Evolutionary conservation across 768 basidiomycete species (phyloP).

Genomic region (Tricholoma hemisulphureum): DNA sequence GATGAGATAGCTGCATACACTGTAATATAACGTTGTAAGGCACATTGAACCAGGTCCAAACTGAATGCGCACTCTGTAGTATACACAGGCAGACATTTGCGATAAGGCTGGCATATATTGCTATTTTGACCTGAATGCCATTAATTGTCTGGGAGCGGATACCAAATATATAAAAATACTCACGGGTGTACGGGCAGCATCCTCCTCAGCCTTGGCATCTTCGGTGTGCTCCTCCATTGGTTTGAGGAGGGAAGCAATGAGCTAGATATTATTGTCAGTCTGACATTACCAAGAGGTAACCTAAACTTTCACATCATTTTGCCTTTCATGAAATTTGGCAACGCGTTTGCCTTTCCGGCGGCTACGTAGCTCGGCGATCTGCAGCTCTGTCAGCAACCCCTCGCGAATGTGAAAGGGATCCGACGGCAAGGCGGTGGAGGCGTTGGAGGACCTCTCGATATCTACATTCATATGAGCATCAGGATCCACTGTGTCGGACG

Average conservation of each 20-base stretch:
- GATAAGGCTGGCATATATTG: constrained; percentile 79
- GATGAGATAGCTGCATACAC: constrained; percentile 93
- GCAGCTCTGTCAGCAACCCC: constrained; percentile 58
- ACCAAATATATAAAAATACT: too few species aligned
- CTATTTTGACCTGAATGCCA: constrained; percentile 79
- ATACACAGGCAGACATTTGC: constrained; percentile 72
- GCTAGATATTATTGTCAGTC: constrained; percentile 40
- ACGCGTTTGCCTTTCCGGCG: constrained; percentile 60
- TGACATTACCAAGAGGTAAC: background rate
- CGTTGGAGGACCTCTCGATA: constrained; percentile 42
- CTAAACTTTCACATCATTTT: constrained; percentile 61
- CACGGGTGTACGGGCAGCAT: constrained; percentile 65
- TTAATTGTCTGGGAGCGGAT: too few species aligned
- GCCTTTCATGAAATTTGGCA: constrained; percentile 63
- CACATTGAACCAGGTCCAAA: background rate
- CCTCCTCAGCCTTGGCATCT: constrained; percentile 72
- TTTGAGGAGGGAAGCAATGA: constrained; percentile 85
- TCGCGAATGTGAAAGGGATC: constrained; percentile 71
- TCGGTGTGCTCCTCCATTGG: constrained; percentile 87
- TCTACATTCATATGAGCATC: constrained; percentile 42
- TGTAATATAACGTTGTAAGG: constrained; percentile 26
- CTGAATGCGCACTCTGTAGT: constrained; percentile 57
- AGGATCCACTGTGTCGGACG: constrained; percentile 52
- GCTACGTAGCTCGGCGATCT: constrained; percentile 62
- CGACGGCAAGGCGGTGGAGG: constrained; percentile 30